A percentile compares a stretch with the other conserved stretches of the same genome.
phyloP scores from a whole-genome alignment of 192 early-diverging fungal genomes.

The Coemansia sp. region DNA sequence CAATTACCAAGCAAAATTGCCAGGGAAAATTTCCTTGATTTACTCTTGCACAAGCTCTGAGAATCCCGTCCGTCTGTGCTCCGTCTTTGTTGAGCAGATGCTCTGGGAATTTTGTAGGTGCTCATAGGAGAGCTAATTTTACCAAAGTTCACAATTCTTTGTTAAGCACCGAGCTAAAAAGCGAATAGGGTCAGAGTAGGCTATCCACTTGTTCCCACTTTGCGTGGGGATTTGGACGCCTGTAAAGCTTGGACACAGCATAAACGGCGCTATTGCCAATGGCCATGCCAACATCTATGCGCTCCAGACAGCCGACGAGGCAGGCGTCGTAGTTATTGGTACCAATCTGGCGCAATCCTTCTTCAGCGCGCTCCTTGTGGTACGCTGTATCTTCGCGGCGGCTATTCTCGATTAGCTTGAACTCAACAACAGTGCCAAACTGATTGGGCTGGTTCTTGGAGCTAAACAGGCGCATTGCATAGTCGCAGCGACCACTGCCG shows the following conservation, averaged over 20 bases:
- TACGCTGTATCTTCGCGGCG: not conserved
- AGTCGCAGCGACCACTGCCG: conserved; percentile 20
- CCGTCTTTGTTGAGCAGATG: not conserved
- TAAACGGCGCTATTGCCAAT: conserved; percentile 14
- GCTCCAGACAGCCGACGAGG: conserved; percentile 8
- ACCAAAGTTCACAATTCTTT: too few relatives aligned
- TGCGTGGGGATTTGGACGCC: not conserved
- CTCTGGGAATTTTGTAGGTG: not conserved
- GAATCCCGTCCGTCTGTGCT: not conserved
- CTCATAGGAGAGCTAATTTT: too few relatives aligned
- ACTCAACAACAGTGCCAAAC: conserved; percentile 15
- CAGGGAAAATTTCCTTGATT: not conserved
- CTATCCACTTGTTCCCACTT: not conserved
- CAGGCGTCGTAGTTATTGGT: conserved; percentile 11
- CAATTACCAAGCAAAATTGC: not conserved
- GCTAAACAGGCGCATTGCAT: conserved; percentile 23
- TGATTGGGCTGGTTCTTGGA: conserved; percentile 8
- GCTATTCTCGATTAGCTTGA: conserved; percentile 5
- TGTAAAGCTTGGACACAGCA: conserved; percentile 4
- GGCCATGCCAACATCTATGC: conserved; percentile 15
- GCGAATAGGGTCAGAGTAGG: not conserved
- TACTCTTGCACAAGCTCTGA: not conserved
- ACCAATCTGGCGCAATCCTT: conserved; percentile 1
- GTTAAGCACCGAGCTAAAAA: not conserved
- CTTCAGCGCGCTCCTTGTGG: conserved; percentile 2